phyloP scores from a whole-genome alignment of 768 basidiomycete genomes.

The Podaxis sp. region DNA sequence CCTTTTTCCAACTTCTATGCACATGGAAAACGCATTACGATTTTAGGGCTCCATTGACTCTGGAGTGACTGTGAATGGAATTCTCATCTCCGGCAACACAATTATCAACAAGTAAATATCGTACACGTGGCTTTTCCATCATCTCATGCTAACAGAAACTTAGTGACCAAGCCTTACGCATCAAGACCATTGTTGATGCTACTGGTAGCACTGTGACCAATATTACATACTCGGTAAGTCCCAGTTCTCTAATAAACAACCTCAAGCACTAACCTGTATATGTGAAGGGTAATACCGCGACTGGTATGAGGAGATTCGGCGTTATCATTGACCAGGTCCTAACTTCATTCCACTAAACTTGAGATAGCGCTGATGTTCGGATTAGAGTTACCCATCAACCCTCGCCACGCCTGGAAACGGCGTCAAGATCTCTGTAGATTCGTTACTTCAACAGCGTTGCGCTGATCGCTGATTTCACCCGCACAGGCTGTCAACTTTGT shows the following conservation, averaged over 20 bases:
- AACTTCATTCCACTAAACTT: neutral
- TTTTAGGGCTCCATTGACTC: slow-evolving; percentile 52
- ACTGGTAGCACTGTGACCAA: slow-evolving; percentile 43
- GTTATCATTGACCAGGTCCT: slow-evolving; percentile 55
- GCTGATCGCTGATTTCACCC: neutral
- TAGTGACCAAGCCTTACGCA: slow-evolving; percentile 54
- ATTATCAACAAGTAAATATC: slow-evolving; percentile 46
- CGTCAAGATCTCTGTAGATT: slow-evolving; percentile 49
- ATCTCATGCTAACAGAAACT: neutral
- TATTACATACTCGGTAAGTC: slow-evolving; percentile 43
- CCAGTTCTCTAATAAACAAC: neutral
- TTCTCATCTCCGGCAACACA: slow-evolving; percentile 47
- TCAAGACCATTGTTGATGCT: slow-evolving; percentile 49
- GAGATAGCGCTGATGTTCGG: neutral
- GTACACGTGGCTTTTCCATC: neutral
- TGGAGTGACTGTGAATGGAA: slow-evolving; percentile 37
- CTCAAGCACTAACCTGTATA: neutral
- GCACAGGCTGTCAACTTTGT: slow-evolving; percentile 46
- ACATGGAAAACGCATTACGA: neutral
- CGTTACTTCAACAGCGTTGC: neutral
- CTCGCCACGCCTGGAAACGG: slow-evolving; percentile 53
- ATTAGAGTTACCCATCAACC: slow-evolving; percentile 53
- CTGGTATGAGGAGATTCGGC: slow-evolving; percentile 44
- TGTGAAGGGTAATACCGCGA: slow-evolving; percentile 48
- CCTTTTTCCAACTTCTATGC: neutral